Evolutionary conservation across 129 eudicot genomes (phyloP).

Genomic region (Erigeron canadensis): DNA sequence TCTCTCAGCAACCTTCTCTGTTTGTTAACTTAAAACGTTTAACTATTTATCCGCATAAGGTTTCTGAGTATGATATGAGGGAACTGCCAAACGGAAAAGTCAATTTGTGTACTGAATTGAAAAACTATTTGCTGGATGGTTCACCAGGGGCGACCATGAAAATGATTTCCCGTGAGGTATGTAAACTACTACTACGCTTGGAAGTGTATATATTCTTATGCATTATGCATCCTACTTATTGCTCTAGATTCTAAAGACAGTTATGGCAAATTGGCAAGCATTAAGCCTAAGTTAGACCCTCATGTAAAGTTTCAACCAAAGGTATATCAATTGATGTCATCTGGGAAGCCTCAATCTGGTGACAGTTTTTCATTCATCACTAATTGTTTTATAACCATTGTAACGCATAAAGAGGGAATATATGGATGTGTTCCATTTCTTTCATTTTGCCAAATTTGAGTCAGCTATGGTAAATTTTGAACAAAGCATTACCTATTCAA

Average conservation of each 20-base stretch:
- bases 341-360: no score
- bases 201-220: no score
- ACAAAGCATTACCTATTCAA: no score
- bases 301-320: background rate
- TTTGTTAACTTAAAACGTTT: slow-evolving; percentile 3
- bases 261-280: background rate
- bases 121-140: background rate
- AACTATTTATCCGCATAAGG: background rate
- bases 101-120: background rate
- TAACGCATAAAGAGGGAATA: no score
- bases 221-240: background rate
- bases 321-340: background rate
- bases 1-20: background rate
- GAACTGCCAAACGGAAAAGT: background rate
- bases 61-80: no score
- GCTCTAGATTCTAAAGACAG: no score
- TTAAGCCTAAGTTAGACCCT: background rate
- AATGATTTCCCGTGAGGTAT: background rate
- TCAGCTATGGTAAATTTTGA: no score
- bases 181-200: background rate
- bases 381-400: no score
- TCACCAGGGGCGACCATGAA: background rate
- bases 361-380: no score
- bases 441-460: no score
- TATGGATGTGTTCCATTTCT: no score